A percentile compares a stretch with the other conserved stretches of the same genome.
Evolutionary conservation across 352 stramenopile genomes (phyloP).

Genomic region (Phytophthora pinifolia): DNA sequence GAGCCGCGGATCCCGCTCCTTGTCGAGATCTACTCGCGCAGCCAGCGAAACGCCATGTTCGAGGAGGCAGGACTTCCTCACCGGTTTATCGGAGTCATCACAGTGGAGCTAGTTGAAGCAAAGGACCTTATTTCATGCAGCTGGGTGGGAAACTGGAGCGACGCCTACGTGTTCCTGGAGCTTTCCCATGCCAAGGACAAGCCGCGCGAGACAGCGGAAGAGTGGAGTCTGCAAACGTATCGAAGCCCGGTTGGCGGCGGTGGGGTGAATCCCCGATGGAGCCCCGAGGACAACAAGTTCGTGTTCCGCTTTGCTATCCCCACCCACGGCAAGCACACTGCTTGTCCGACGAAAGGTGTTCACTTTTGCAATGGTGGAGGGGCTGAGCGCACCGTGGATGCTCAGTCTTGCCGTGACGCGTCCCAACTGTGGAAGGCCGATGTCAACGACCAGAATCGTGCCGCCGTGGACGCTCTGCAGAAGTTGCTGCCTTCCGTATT

Average conservation of each 20-base stretch:
- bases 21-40: conserved; percentile 66
- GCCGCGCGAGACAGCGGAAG: conserved; percentile 43
- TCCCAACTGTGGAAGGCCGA: conserved; percentile 50
- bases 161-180: conserved; percentile 78
- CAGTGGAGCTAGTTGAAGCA: conserved; percentile 66
- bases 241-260: conserved; percentile 56
- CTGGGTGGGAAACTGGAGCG: conserved; percentile 66
- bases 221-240: conserved; percentile 78
- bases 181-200: conserved; percentile 41
- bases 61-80: conserved; percentile 72
- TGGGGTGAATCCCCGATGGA: conserved; percentile 62
- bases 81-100: conserved; percentile 71
- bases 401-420: conserved; percentile 13
- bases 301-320: conserved; percentile 77
- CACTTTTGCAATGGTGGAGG: conserved; percentile 9
- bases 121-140: conserved; percentile 72
- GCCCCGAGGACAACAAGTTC: conserved; percentile 51
- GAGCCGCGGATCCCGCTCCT: conserved; percentile 52
- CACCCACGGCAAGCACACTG: conserved; percentile 56
- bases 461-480: conserved; percentile 47
- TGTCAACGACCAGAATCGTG: conserved; percentile 30
- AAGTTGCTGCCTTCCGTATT: conserved; percentile 65
- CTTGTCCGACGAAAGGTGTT: conserved; percentile 10
- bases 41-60: conserved; percentile 80
- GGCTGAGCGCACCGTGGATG: conserved; percentile 11